These are phyloP conservation scores for Arabidopsis hybrid DNA, from an alignment of 441 rosid species.

Conservation along the genomic window DNA sequence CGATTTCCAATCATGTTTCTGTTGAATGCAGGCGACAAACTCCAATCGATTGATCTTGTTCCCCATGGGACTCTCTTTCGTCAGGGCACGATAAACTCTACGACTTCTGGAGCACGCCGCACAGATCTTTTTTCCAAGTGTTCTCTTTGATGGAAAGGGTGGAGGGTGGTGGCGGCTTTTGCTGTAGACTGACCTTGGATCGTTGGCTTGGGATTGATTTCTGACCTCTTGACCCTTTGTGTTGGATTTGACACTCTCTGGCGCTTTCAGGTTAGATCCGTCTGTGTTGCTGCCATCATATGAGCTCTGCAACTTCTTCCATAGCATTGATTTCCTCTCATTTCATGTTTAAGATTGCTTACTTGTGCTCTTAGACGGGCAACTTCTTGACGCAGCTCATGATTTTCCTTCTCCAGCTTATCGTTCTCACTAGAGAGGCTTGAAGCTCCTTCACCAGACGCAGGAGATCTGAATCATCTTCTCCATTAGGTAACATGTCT, in stretches of 20 bases:
- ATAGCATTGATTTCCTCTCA: slow-evolving; percentile 86
- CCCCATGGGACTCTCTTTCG: slow-evolving; percentile 63
- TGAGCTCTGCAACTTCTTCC: slow-evolving; percentile 89
- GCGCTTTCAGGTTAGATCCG: slow-evolving; percentile 51
- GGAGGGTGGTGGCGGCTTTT: slow-evolving; percentile 79
- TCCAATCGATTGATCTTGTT: slow-evolving; percentile 52
- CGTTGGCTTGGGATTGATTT: slow-evolving; percentile 40
- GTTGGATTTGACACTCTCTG: slow-evolving; percentile 48
- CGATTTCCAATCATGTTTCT: slow-evolving; percentile 93
- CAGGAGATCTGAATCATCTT: slow-evolving; percentile 59
- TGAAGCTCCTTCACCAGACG: slow-evolving; percentile 71
- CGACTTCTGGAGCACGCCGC: slow-evolving; percentile 81
- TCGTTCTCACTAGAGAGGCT: slow-evolving; percentile 59
- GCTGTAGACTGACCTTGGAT: slow-evolving; percentile 46
- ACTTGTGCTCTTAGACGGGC: slow-evolving; percentile 72
- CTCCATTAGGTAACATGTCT: slow-evolving; percentile 50
- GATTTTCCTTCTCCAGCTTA: slow-evolving; percentile 78
- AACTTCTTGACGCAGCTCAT: slow-evolving; percentile 72
- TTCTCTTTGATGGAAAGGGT: slow-evolving; percentile 65
- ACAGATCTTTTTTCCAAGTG: slow-evolving; percentile 59
- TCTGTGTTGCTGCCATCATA: slow-evolving; percentile 52
- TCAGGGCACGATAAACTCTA: slow-evolving; percentile 79
- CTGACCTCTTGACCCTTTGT: slow-evolving; percentile 46
- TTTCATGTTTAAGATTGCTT: slow-evolving; percentile 79
- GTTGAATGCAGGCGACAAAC: slow-evolving; percentile 52